phyloP scores from a whole-genome alignment of 2,329 filamentous ascomycete species.

The Ascochyta lentis region DNA sequence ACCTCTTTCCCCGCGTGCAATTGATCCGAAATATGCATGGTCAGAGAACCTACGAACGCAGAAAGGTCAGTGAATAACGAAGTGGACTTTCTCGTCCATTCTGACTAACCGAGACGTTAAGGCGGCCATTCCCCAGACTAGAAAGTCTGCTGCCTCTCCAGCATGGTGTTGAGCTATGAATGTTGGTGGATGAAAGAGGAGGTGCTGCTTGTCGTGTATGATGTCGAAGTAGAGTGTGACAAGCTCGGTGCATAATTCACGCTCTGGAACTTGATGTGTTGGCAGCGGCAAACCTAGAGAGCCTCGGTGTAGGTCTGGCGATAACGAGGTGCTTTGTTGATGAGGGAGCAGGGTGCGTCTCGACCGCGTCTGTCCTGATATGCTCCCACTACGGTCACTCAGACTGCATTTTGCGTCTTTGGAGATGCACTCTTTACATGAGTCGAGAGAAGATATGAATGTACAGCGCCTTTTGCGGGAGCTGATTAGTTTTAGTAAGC shows the following conservation, averaged over 20 bases:
- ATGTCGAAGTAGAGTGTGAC: constrained; percentile 9
- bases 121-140: constrained; percentile 8
- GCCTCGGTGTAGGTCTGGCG: neutral
- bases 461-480: constrained; percentile 14
- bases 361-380: neutral
- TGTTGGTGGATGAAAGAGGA: constrained; percentile 10
- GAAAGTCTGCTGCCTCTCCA: constrained; percentile 3
- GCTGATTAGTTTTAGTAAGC: constrained; percentile 5
- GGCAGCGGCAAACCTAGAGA: neutral
- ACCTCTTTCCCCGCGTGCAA: constrained; percentile 1
- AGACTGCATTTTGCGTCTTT: constrained; percentile 5
- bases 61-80: neutral
- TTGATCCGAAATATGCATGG: constrained; percentile 1
- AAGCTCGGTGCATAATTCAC: neutral
- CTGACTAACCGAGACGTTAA: constrained; percentile 3
- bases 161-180: constrained; percentile 4
- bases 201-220: constrained; percentile 12
- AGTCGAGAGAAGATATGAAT: constrained; percentile 1
- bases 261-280: neutral
- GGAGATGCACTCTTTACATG: constrained; percentile 9
- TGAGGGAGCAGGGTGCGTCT: constrained; percentile 1
- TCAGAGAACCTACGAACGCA: constrained; percentile 1
- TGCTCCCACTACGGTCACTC: neutral
- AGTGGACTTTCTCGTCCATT: neutral
- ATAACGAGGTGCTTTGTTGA: neutral